Conservation (phyloP, 306 rosid genomes). For the Gillenia trifoliata region DNA sequence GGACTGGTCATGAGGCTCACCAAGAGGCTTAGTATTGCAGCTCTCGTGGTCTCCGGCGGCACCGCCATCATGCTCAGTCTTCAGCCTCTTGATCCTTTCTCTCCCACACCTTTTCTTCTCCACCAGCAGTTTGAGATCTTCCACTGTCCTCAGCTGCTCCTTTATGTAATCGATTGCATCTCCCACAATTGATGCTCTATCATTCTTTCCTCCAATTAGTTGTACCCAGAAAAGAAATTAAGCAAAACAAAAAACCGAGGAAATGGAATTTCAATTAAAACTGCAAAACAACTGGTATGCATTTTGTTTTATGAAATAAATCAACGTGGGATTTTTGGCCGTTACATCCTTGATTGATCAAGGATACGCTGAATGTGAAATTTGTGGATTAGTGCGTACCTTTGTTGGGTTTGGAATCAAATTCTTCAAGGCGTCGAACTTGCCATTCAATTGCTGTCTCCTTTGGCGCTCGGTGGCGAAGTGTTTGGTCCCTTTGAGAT, state of each 20-base stretch:
- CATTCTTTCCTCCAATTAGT: conserved; percentile 46
- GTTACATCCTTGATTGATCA: background rate
- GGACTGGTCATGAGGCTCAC: conserved; percentile 45
- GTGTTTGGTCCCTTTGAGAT: conserved; percentile 42
- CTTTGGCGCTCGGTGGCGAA: conserved; percentile 51
- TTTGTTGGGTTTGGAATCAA: conserved; percentile 71
- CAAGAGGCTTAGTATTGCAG: conserved; percentile 63
- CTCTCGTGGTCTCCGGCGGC: conserved; percentile 47
- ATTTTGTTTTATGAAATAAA: background rate
- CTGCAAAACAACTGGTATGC: background rate
- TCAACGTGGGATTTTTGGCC: no score
- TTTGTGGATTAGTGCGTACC: conserved; percentile 26
- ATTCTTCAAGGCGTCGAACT: conserved; percentile 33
- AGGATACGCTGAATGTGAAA: background rate
- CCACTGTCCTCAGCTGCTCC: conserved; percentile 61
- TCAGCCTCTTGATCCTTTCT: conserved; percentile 64
- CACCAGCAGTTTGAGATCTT: conserved; percentile 49
- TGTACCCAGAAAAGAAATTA: background rate
- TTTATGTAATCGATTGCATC: conserved; percentile 62
- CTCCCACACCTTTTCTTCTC: conserved; percentile 60
- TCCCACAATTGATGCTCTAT: conserved; percentile 76
- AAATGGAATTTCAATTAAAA: background rate
- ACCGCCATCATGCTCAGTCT: conserved; percentile 37
- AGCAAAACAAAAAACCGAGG: background rate
- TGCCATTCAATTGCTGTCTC: conserved; percentile 51